Evolutionary conservation across 2,329 filamentous ascomycete genomes (phyloP).

Genomic region (Madurella fahalii): DNA sequence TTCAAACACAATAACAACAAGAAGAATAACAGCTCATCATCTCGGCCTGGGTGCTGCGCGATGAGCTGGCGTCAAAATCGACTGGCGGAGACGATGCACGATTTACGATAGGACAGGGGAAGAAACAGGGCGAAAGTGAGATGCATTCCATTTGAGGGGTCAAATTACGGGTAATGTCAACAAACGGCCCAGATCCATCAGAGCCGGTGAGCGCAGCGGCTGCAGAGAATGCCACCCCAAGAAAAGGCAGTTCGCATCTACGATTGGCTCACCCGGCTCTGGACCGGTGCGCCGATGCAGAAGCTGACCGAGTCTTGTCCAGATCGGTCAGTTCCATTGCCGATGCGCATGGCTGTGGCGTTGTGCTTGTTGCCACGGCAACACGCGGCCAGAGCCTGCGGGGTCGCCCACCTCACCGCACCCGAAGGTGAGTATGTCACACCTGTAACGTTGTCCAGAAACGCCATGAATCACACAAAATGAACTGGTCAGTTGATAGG

Average conservation of each 20-base stretch:
- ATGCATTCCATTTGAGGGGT: conserved; percentile 5
- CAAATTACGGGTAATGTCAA: conserved; percentile 8
- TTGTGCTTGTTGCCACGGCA: conserved; percentile 4
- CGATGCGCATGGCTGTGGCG: background rate
- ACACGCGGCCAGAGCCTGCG: background rate
- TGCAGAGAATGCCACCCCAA: background rate
- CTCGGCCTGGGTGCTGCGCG: background rate
- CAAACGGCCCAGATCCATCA: conserved; percentile 7
- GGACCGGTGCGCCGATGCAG: background rate
- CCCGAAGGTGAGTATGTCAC: no score
- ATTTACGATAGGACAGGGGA: background rate
- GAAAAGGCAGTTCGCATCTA: background rate
- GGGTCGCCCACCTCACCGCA: no score
- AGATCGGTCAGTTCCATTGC: background rate
- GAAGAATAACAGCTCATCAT: background rate
- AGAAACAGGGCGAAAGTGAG: conserved; percentile 3
- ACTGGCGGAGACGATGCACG: background rate
- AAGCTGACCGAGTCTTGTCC: background rate
- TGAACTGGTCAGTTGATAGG: no score
- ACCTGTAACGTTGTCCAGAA: no score
- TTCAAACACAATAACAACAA: background rate
- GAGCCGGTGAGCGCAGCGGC: background rate
- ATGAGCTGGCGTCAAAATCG: conserved; percentile 16
- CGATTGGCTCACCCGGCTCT: conserved; percentile 1
- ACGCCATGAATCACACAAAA: no score